phyloP scores from a whole-genome alignment of 371 early-diverging fungal species.

The Mucor sp. region DNA sequence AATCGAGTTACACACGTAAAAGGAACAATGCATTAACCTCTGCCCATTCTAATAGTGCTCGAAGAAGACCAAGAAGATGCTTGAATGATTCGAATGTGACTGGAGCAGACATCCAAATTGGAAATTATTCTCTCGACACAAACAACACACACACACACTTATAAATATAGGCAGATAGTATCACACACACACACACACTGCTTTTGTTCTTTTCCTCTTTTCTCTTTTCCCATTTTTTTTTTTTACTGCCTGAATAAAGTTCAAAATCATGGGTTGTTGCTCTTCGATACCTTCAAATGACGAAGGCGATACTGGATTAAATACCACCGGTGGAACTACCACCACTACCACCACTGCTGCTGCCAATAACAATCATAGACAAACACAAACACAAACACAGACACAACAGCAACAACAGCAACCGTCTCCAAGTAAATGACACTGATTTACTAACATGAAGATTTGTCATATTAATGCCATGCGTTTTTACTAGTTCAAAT shows the following conservation, averaged over 20 bases:
- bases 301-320: background rate
- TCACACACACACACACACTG: background rate
- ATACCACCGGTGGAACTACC: background rate
- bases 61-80: background rate
- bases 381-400: background rate
- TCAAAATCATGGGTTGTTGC: constrained; percentile 18
- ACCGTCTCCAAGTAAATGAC: background rate
- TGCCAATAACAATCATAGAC: background rate
- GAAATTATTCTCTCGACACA: background rate
- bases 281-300: constrained; percentile 16
- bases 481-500: background rate
- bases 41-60: background rate
- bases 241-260: background rate
- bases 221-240: background rate
- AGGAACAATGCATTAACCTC: background rate
- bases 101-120: background rate
- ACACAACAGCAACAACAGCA: constrained; percentile 3
- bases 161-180: background rate
- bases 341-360: background rate
- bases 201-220: background rate
- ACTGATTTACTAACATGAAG: background rate
- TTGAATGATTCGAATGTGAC: background rate
- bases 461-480: background rate
- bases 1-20: background rate
- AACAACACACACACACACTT: background rate